Percentiles rank a stretch among this genome's conserved stretches.
Conservation (phyloP, 1,284 basidiomycete genomes). For the Sanghuangporus weigelae region DNA sequence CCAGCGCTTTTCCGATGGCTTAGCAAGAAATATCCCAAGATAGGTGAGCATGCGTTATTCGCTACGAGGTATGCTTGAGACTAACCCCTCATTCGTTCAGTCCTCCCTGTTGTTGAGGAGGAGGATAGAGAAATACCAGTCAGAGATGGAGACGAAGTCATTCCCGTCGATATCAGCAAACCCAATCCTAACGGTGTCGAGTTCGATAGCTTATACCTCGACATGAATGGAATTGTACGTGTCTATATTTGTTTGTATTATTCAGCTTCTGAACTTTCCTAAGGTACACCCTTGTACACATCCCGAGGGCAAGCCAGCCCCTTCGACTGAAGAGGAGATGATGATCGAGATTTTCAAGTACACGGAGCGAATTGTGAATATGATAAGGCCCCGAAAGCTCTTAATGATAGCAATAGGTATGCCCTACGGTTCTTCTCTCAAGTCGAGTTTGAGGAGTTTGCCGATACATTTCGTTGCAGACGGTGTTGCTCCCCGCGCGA, state of each 20-base stretch:
- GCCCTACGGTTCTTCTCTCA: constrained; percentile 5
- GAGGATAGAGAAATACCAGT: constrained; percentile 66
- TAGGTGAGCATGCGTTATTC: constrained; percentile 46
- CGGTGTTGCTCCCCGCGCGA: constrained; percentile 95
- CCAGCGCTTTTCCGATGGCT: constrained; percentile 93
- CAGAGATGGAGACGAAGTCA: constrained; percentile 63
- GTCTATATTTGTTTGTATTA: constrained; percentile 9
- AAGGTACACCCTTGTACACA: constrained; percentile 98
- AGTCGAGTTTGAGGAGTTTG: constrained; percentile 8
- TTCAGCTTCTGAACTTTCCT: constrained; percentile 11
- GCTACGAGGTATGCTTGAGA: neutral
- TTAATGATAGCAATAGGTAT: constrained; percentile 98
- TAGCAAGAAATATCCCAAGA: constrained; percentile 96
- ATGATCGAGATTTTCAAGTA: constrained; percentile 98
- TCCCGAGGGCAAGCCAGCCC: constrained; percentile 94
- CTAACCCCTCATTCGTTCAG: constrained; percentile 31
- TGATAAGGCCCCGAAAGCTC: constrained; percentile 92
- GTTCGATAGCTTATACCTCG: constrained; percentile 94
- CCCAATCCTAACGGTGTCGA: constrained; percentile 97
- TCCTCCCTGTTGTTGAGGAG: constrained; percentile 78
- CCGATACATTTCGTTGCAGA: constrained; percentile 43
- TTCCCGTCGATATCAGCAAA: constrained; percentile 79
- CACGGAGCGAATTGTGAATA: constrained; percentile 96
- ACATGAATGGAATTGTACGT: constrained; percentile 86
- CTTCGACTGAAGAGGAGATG: constrained; percentile 98